Evolutionary conservation across 495 filamentous ascomycete genomes (phyloP).

Genomic region (Aspergillus steynii): DNA sequence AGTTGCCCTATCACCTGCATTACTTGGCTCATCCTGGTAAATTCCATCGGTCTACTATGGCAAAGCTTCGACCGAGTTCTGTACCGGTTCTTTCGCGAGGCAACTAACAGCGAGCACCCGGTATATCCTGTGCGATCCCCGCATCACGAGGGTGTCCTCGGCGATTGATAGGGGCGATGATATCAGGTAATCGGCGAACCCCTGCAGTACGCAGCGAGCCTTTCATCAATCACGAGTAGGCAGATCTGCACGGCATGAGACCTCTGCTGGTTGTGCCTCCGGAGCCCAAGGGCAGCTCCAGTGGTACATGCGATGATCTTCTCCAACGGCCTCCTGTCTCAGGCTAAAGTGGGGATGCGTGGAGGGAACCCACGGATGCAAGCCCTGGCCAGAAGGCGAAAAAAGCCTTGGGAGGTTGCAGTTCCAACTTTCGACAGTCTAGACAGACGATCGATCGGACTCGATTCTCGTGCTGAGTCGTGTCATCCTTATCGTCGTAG

Average conservation of each 20-base stretch:
- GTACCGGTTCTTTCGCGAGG: background rate
- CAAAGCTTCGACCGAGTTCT: background rate
- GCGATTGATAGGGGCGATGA: background rate
- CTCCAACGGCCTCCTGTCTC: slow-evolving; percentile 2
- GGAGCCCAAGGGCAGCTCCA: background rate
- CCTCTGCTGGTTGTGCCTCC: background rate
- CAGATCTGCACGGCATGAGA: background rate
- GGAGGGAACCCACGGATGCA: slow-evolving; percentile 1
- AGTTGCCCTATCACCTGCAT: background rate
- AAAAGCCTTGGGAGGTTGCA: background rate
- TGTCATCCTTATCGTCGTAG: background rate
- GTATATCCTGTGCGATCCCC: background rate
- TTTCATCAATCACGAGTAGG: background rate
- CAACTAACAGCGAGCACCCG: background rate
- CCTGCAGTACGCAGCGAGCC: background rate
- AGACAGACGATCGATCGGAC: background rate
- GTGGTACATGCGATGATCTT: background rate
- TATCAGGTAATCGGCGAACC: background rate
- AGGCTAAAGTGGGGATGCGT: slow-evolving; percentile 12
- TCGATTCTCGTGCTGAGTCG: background rate
- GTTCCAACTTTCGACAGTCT: background rate
- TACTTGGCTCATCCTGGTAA: background rate
- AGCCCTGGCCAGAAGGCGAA: slow-evolving; percentile 1
- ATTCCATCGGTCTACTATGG: background rate
- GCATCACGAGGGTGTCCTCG: background rate